phyloP scores from a whole-genome alignment of 73 alveolate genomes.

The Tetrahymena thermophila region DNA sequence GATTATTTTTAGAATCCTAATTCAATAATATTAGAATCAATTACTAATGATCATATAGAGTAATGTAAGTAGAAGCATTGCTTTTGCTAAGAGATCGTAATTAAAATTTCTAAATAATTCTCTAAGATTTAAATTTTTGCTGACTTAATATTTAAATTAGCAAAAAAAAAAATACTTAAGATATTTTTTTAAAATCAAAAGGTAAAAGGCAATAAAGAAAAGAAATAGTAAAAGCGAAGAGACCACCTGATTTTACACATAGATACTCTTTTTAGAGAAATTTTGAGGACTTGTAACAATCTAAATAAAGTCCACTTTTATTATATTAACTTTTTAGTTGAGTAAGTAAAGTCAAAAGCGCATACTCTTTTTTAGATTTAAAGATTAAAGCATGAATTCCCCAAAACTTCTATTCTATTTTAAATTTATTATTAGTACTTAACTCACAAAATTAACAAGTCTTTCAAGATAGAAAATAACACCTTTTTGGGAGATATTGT shows the following conservation, averaged over 20 bases:
- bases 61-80: not conserved
- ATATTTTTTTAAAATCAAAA: not conserved
- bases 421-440: not conserved
- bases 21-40: not conserved
- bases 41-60: not conserved
- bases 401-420: not conserved
- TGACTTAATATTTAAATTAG: not conserved
- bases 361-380: not conserved
- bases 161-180: not conserved
- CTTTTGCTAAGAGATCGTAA: not conserved
- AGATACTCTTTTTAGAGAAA: not conserved
- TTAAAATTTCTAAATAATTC: not conserved
- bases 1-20: not conserved
- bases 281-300: not conserved
- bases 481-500: not conserved
- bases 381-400: not conserved
- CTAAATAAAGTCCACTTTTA: not conserved
- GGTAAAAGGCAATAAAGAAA: not conserved
- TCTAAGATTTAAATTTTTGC: not conserved
- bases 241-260: not conserved
- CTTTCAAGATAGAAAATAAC: not conserved
- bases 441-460: not conserved
- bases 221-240: not conserved
- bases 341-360: not conserved
- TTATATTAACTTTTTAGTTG: not conserved